These are phyloP conservation scores for Fomitopsis pinicola DNA, from an alignment of 1,284 basidiomycete genomes.

Conservation along the genomic window DNA sequence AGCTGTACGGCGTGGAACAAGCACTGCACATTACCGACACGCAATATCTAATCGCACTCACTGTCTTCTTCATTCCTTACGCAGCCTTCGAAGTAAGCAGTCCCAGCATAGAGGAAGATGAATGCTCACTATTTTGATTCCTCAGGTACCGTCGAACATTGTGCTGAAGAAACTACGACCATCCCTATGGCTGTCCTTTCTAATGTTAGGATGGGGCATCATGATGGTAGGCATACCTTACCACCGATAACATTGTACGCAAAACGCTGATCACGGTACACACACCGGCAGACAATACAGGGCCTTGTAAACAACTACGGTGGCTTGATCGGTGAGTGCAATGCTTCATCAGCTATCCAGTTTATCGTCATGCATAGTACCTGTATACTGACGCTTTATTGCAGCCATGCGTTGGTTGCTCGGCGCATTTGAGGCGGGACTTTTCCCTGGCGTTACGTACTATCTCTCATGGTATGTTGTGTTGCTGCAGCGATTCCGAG, in stretches of 20 bases:
- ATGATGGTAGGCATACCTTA: conserved; percentile 48
- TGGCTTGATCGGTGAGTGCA: conserved; percentile 52
- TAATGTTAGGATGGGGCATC: conserved; percentile 68
- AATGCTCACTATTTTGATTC: neutral
- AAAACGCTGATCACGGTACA: neutral
- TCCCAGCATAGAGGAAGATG: neutral
- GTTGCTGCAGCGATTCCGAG: neutral
- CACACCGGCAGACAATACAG: conserved; percentile 50
- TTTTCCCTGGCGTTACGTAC: conserved; percentile 65
- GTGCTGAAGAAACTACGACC: conserved; percentile 68
- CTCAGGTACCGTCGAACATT: conserved; percentile 40
- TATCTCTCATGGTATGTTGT: conserved; percentile 59
- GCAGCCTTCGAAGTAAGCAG: conserved; percentile 51
- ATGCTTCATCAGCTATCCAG: neutral
- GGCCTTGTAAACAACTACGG: conserved; percentile 62
- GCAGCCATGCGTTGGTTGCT: conserved; percentile 61
- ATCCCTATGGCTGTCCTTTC: conserved; percentile 55
- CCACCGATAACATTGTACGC: neutral
- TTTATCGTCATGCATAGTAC: too few relatives aligned
- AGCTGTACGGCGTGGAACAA: conserved; percentile 54
- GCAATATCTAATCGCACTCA: conserved; percentile 62
- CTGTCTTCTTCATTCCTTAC: conserved; percentile 65
- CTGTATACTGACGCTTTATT: neutral
- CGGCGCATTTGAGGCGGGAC: conserved; percentile 67
- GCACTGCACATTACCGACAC: conserved; percentile 55